Evolutionary conservation across 176 grass and related monocot species (phyloP).

Genomic region (Leersia perrieri): DNA sequence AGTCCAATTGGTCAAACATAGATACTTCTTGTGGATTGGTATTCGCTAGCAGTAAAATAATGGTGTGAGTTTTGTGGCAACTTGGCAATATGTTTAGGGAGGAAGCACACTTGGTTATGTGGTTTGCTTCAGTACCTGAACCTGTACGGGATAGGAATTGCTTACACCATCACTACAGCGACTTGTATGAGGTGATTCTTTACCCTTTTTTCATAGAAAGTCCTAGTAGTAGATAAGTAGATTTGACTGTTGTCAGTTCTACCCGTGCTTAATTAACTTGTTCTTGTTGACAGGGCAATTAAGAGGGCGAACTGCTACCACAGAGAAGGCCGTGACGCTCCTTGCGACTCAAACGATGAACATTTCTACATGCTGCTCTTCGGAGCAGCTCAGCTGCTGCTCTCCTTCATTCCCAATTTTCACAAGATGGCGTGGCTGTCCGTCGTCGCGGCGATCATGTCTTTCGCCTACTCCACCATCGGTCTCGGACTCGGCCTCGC

Average conservation of each 20-base stretch:
- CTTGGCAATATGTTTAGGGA: conserved; percentile 25
- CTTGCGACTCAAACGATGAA: conserved; percentile 38
- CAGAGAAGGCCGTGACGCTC: conserved; percentile 35
- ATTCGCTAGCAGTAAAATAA: neutral
- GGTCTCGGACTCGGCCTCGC: conserved; percentile 49
- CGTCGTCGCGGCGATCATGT: conserved; percentile 48
- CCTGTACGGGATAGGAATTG: conserved; percentile 51
- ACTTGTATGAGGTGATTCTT: conserved; percentile 44
- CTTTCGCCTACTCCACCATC: conserved; percentile 52
- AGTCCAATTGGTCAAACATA: neutral
- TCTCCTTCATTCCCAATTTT: conserved; percentile 56
- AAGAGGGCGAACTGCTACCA: conserved; percentile 48
- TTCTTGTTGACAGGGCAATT: conserved; percentile 23
- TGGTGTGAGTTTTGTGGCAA: neutral
- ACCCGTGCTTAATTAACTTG: neutral
- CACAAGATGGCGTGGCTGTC: conserved; percentile 67
- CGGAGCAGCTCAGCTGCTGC: conserved; percentile 40
- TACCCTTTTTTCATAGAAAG: neutral
- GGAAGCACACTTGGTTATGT: conserved; percentile 58
- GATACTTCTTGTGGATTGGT: neutral
- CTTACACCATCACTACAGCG: conserved; percentile 67
- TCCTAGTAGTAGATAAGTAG: neutral
- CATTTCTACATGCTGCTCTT: conserved; percentile 55
- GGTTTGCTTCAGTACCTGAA: conserved; percentile 54
- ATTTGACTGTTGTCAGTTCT: neutral